Percentiles rank a stretch among this genome's conserved stretches.
phyloP scores from a whole-genome alignment of 2,329 filamentous ascomycete species.

The Clathrospora elynae region DNA sequence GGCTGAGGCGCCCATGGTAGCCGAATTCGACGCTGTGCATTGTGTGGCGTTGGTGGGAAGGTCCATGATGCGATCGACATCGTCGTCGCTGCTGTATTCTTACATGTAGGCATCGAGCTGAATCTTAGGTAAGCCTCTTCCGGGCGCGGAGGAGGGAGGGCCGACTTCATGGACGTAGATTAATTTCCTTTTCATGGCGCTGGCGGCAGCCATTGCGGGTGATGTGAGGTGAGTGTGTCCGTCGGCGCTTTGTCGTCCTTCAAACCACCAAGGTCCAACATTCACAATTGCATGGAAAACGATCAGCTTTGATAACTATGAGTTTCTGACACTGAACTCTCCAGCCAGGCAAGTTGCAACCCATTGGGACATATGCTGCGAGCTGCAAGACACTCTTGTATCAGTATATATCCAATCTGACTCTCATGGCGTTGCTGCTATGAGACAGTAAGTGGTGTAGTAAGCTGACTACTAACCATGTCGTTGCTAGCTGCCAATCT shows the following conservation, averaged over 20 bases:
- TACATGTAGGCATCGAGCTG: conserved; percentile 64
- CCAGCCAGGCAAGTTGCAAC: no score
- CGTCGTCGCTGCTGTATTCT: conserved; percentile 64
- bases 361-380: no score
- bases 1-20: conserved; percentile 54
- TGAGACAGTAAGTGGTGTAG: no score
- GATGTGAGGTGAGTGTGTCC: conserved; percentile 96
- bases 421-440: no score
- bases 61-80: conserved; percentile 67
- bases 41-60: conserved; percentile 67
- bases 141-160: conserved; percentile 50
- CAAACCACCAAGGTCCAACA: no score
- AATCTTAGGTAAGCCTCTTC: conserved; percentile 61
- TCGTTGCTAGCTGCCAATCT: no score
- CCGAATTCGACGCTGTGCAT: conserved; percentile 63
- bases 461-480: no score
- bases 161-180: conserved; percentile 85
- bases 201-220: conserved; percentile 92
- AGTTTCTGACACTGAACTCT: no score
- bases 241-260: conserved; percentile 90
- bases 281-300: no score
- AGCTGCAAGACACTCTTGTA: no score
- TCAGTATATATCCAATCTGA: no score
- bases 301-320: no score
- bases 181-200: conserved; percentile 86